Percentiles rank a stretch among this genome's conserved stretches.
phyloP scores from a whole-genome alignment of 1,284 basidiomycete genomes.

The Puccinia novopanici region DNA sequence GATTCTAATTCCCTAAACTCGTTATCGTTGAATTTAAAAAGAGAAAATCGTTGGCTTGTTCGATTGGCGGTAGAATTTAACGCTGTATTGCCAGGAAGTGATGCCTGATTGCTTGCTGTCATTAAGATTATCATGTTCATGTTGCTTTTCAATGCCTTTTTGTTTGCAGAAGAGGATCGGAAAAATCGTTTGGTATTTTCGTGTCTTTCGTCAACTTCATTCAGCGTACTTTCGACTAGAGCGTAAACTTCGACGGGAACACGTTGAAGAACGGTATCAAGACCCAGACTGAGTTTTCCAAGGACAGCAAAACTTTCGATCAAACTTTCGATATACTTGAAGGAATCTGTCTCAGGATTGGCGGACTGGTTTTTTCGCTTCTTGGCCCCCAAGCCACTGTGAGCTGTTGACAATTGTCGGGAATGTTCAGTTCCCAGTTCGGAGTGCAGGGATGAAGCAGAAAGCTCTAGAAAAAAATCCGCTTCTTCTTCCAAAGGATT shows the following conservation, averaged over 20 bases:
- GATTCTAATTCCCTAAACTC: conserved; percentile 56
- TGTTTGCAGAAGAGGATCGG: conserved; percentile 16
- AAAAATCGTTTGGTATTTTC: conserved; percentile 58
- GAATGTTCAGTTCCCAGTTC: conserved; percentile 50
- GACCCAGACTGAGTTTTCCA: conserved; percentile 79
- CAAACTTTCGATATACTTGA: conserved; percentile 88
- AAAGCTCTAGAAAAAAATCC: conserved; percentile 55
- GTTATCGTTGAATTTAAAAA: conserved; percentile 67
- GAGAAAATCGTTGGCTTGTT: conserved; percentile 67
- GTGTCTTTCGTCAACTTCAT: conserved; percentile 86
- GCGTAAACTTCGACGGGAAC: conserved; percentile 80
- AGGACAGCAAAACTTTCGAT: conserved; percentile 88
- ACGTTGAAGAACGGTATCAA: conserved; percentile 83
- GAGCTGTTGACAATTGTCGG: conserved; percentile 51
- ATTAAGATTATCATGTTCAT: conserved; percentile 35
- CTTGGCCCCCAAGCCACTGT: conserved; percentile 32
- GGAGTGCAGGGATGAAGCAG: conserved; percentile 36
- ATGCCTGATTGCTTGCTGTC: conserved; percentile 20
- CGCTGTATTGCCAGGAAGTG: conserved; percentile 15
- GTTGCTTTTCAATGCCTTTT: conserved; percentile 26
- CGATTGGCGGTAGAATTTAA: conserved; percentile 59
- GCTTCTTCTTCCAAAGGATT: conserved; percentile 73
- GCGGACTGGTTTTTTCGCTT: conserved; percentile 39
- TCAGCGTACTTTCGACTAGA: conserved; percentile 81
- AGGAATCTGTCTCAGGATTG: conserved; percentile 90